These are phyloP conservation scores for Gloeophyllum trabeum DNA, from an alignment of 768 basidiomycete species.

Conservation along the genomic window DNA sequence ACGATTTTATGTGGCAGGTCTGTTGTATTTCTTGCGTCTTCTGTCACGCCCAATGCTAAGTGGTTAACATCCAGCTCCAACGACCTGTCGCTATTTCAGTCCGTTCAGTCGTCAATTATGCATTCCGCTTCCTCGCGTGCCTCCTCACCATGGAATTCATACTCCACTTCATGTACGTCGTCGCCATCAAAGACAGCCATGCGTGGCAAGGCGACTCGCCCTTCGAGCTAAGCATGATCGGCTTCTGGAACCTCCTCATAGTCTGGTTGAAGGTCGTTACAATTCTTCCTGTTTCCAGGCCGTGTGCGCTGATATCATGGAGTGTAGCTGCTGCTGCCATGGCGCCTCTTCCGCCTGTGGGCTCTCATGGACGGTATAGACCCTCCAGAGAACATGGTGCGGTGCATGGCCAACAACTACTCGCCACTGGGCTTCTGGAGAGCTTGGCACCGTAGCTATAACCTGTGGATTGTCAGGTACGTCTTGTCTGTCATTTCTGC, in stretches of 20 bases:
- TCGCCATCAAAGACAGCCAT: slow-evolving; percentile 85
- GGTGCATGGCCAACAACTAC: slow-evolving; percentile 98
- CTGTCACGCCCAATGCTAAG: background rate
- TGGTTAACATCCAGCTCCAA: slow-evolving; percentile 35
- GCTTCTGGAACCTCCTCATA: slow-evolving; percentile 93
- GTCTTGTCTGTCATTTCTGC: slow-evolving; percentile 5
- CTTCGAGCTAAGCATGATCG: slow-evolving; percentile 80
- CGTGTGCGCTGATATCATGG: background rate
- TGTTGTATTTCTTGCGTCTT: slow-evolving; percentile 9
- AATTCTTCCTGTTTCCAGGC: background rate
- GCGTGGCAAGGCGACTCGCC: slow-evolving; percentile 77
- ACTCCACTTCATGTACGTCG: slow-evolving; percentile 92
- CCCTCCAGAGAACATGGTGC: slow-evolving; percentile 96
- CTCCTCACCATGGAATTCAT: slow-evolving; percentile 84
- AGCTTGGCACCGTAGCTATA: slow-evolving; percentile 94
- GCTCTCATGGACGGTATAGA: slow-evolving; percentile 81
- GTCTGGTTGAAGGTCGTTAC: slow-evolving; percentile 92
- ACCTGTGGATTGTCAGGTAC: slow-evolving; percentile 88
- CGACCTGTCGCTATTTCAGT: slow-evolving; percentile 36
- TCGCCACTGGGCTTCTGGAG: slow-evolving; percentile 91
- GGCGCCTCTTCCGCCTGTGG: slow-evolving; percentile 97
- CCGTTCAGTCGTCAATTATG: slow-evolving; percentile 38
- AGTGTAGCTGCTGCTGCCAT: slow-evolving; percentile 75
- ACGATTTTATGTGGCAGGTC: slow-evolving; percentile 93
- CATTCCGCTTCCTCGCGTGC: slow-evolving; percentile 57